phyloP scores from a whole-genome alignment of 1,139 yeast genomes.

The Nakaseomyces uthaithaninus region DNA sequence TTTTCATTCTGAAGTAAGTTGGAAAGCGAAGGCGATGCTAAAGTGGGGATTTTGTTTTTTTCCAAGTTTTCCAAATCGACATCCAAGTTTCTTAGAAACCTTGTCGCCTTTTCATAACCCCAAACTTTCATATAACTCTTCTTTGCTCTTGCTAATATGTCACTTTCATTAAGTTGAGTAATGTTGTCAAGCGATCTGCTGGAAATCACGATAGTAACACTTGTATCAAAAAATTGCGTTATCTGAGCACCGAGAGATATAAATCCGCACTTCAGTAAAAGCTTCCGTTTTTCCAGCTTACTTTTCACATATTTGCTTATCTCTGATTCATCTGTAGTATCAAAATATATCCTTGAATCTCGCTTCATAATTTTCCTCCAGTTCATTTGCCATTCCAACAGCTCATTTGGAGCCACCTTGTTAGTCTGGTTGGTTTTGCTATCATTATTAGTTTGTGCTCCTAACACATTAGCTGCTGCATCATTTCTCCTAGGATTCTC shows the following conservation, averaged over 20 bases:
- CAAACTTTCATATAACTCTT: slow-evolving; percentile 63
- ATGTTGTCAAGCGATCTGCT: slow-evolving; percentile 39
- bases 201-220: slow-evolving; percentile 79
- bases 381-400: slow-evolving; percentile 67
- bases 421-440: slow-evolving; percentile 13
- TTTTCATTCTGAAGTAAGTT: slow-evolving; percentile 76
- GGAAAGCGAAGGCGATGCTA: slow-evolving; percentile 38
- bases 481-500: slow-evolving; percentile 15
- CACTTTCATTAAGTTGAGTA: slow-evolving; percentile 41
- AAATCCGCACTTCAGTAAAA: slow-evolving; percentile 40
- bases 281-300: slow-evolving; percentile 48
- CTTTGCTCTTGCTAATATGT: slow-evolving; percentile 58
- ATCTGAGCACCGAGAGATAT: slow-evolving; percentile 52
- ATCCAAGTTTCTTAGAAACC: slow-evolving; percentile 66
- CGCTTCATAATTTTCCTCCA: slow-evolving; percentile 71
- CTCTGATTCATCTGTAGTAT: slow-evolving; percentile 48
- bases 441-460: slow-evolving; percentile 13
- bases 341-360: slow-evolving; percentile 71
- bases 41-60: slow-evolving; percentile 9
- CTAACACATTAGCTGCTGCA: slow-evolving; percentile 20
- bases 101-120: slow-evolving; percentile 76
- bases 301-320: slow-evolving; percentile 35
- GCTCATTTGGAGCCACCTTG: slow-evolving; percentile 35
- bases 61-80: slow-evolving; percentile 36
- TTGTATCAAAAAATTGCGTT: slow-evolving; percentile 66